phyloP scores from a whole-genome alignment of 306 rosid species.

The Urtica urens region DNA sequence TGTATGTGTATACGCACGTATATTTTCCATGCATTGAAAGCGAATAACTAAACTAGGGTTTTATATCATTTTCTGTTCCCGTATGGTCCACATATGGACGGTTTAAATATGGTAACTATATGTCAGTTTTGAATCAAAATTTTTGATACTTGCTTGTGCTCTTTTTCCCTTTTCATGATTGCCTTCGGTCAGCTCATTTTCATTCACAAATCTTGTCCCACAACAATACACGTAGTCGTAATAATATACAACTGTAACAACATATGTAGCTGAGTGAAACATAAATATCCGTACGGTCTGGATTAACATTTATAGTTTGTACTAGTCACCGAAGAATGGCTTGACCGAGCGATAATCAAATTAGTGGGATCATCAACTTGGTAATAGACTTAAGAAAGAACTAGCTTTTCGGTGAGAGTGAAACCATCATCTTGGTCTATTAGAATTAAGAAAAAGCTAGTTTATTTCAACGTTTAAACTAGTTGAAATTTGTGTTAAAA shows the following conservation, averaged over 20 bases:
- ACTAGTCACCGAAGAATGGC: too few species aligned
- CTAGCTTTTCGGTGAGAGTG: too few species aligned
- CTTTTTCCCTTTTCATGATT: neutral
- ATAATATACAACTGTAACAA: neutral
- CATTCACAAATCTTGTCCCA: neutral
- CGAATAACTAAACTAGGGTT: neutral
- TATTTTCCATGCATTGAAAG: slow-evolving; percentile 4
- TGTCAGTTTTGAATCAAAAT: neutral
- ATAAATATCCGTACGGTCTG: neutral
- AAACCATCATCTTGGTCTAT: too few species aligned
- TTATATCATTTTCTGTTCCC: neutral
- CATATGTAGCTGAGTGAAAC: neutral
- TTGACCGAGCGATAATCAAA: too few species aligned
- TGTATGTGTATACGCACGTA: neutral
- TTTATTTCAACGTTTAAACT: too few species aligned
- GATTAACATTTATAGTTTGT: too few species aligned
- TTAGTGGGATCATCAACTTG: too few species aligned
- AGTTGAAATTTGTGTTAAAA: too few species aligned
- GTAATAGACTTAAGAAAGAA: too few species aligned
- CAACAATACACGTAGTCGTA: neutral
- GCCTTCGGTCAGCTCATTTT: slow-evolving; percentile 2
- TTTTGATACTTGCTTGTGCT: too few species aligned
- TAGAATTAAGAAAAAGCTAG: too few species aligned
- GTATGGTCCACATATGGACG: neutral
- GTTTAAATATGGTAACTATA: neutral